These are phyloP conservation scores for Byssochlamys sp. DNA, from an alignment of 2,329 filamentous ascomycete species.

Conservation along the genomic window DNA sequence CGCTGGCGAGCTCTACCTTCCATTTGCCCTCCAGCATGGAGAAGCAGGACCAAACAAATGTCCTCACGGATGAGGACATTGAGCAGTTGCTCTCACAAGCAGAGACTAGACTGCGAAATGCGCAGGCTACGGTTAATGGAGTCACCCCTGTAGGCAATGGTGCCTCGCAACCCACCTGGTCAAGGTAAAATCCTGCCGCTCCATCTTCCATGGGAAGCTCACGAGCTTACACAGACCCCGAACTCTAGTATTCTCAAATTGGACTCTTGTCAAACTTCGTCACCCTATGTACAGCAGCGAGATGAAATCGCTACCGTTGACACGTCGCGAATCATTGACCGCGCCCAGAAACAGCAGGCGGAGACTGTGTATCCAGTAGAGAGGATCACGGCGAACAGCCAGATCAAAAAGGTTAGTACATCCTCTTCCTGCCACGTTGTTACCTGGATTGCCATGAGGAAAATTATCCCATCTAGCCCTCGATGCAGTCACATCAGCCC, in stretches of 20 bases:
- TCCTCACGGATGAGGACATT: constrained; percentile 55
- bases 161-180: not conserved
- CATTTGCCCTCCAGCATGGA: not conserved
- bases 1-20: not conserved
- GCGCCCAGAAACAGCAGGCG: constrained; percentile 39
- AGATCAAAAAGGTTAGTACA: constrained; percentile 35
- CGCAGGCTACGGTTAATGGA: constrained; percentile 12
- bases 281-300: constrained; percentile 46
- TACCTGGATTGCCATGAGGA: constrained; percentile 55
- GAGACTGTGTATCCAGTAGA: constrained; percentile 45
- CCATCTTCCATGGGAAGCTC: not conserved
- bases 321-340: constrained; percentile 40
- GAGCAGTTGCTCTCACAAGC: constrained; percentile 55
- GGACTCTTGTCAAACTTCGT: constrained; percentile 36
- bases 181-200: not conserved
- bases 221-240: not conserved
- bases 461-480: constrained; percentile 58
- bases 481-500: constrained; percentile 64
- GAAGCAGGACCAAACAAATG: constrained; percentile 12
- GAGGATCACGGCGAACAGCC: not conserved
- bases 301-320: constrained; percentile 47
- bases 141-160: constrained; percentile 6
- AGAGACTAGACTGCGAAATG: constrained; percentile 45
- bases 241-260: constrained; percentile 42
- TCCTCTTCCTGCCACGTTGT: constrained; percentile 3